Percentiles rank a stretch among this genome's conserved stretches.
These are phyloP conservation scores for Pseudogymnoascus sp. DNA, from an alignment of 2,329 filamentous ascomycete genomes.

Conservation along the genomic window DNA sequence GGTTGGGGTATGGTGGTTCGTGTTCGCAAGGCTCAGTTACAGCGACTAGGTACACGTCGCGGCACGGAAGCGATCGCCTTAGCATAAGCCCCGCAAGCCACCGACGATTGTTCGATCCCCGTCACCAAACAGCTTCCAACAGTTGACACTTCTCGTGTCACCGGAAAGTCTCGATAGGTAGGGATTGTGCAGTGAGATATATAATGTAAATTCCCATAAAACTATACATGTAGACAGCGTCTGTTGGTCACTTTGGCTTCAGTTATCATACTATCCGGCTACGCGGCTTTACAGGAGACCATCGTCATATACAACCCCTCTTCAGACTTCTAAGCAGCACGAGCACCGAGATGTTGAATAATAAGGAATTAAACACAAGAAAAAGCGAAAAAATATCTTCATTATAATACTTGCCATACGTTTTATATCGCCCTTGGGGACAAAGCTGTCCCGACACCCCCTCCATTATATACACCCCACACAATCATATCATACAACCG, in stretches of 20 bases:
- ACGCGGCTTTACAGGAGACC: not conserved
- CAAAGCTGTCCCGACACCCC: not conserved
- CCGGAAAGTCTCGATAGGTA: not conserved
- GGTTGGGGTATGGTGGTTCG: not conserved
- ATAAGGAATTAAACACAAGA: not conserved
- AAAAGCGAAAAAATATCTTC: not conserved
- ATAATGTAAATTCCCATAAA: not conserved
- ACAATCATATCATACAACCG: constrained; percentile 6
- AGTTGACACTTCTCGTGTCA: not conserved
- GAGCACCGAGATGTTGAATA: not conserved
- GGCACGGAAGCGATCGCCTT: constrained; percentile 3
- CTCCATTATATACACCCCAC: constrained; percentile 1
- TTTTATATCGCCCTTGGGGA: constrained; percentile 1
- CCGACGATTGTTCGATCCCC: not conserved
- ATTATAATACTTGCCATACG: not conserved
- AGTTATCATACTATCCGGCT: not conserved
- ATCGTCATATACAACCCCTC: too few species aligned
- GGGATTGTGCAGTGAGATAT: not conserved
- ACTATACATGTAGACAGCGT: not conserved
- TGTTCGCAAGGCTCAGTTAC: not conserved
- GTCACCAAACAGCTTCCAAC: not conserved
- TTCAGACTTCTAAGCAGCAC: too few species aligned
- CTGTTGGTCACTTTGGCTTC: not conserved
- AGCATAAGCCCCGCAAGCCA: constrained; percentile 6
- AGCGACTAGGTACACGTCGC: not conserved